Evolutionary conservation across 345 rosid species (phyloP).

Genomic region (Camelina laxa): DNA sequence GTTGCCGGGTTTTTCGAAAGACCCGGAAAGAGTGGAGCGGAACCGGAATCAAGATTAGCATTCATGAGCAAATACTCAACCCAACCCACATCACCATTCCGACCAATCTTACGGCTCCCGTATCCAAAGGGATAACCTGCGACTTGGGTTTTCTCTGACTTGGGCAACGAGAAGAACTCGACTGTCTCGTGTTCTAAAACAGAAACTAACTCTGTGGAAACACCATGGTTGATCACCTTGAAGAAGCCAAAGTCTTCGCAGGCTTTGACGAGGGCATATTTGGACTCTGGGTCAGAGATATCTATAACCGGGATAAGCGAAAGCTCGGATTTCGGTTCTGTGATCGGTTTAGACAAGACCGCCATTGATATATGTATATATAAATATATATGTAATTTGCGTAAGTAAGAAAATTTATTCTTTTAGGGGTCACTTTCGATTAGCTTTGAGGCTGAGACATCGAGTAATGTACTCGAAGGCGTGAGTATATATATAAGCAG

Average conservation of each 20-base stretch:
- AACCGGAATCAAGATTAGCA: slow-evolving; percentile 45
- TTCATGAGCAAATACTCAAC: slow-evolving; percentile 71
- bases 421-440: neutral
- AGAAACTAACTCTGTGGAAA: slow-evolving; percentile 56
- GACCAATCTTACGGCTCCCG: slow-evolving; percentile 71
- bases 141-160: slow-evolving; percentile 58
- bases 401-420: neutral
- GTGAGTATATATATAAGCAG: slow-evolving; percentile 29
- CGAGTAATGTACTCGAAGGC: slow-evolving; percentile 7
- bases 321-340: slow-evolving; percentile 26
- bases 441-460: slow-evolving; percentile 33
- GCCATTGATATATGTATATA: slow-evolving; percentile 31
- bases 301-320: slow-evolving; percentile 52
- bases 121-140: slow-evolving; percentile 80
- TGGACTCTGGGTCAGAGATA: slow-evolving; percentile 50
- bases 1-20: slow-evolving; percentile 44
- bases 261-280: slow-evolving; percentile 49
- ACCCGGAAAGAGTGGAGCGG: slow-evolving; percentile 35
- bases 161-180: slow-evolving; percentile 67
- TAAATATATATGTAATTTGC: neutral
- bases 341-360: slow-evolving; percentile 36
- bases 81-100: slow-evolving; percentile 81
- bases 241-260: slow-evolving; percentile 79
- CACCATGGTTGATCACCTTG: slow-evolving; percentile 81
- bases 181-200: slow-evolving; percentile 60